Evolutionary conservation across 2,329 filamentous ascomycete genomes (phyloP).

Genomic region (Westerdykella sp.): DNA sequence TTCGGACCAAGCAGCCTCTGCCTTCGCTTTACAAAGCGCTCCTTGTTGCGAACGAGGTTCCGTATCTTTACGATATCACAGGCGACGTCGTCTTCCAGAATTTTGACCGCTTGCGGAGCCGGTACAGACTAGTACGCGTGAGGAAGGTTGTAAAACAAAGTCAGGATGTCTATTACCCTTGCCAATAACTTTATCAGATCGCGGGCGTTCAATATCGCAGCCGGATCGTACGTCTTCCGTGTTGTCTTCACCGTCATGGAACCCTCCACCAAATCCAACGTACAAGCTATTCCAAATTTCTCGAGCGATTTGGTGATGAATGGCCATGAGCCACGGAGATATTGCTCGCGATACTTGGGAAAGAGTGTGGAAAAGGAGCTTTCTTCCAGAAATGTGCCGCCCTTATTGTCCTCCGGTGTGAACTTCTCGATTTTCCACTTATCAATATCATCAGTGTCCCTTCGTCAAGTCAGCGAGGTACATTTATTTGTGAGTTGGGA

Average conservation of each 20-base stretch:
- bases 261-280: slow-evolving; percentile 88
- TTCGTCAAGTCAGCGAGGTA: slow-evolving; percentile 50
- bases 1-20: slow-evolving; percentile 89
- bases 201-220: slow-evolving; percentile 84
- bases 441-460: slow-evolving; percentile 90
- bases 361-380: slow-evolving; percentile 83
- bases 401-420: slow-evolving; percentile 75
- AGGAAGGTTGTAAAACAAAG: background rate
- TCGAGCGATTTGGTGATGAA: slow-evolving; percentile 81
- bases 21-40: slow-evolving; percentile 88
- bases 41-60: slow-evolving; percentile 84
- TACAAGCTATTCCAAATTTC: slow-evolving; percentile 82
- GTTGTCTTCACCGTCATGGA: slow-evolving; percentile 97
- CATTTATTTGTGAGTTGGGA: slow-evolving; percentile 74
- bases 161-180: slow-evolving; percentile 9
- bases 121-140: slow-evolving; percentile 59
- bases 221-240: slow-evolving; percentile 83
- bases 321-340: slow-evolving; percentile 89
- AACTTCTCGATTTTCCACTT: slow-evolving; percentile 93
- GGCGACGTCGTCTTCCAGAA: slow-evolving; percentile 84
- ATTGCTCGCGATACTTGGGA: slow-evolving; percentile 93
- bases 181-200: slow-evolving; percentile 92
- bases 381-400: slow-evolving; percentile 85
- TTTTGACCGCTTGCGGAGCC: slow-evolving; percentile 86
- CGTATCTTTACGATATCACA: slow-evolving; percentile 96